phyloP scores from a whole-genome alignment of 2,329 filamentous ascomycete genomes.

The Sclerotiophoma versabilis region DNA sequence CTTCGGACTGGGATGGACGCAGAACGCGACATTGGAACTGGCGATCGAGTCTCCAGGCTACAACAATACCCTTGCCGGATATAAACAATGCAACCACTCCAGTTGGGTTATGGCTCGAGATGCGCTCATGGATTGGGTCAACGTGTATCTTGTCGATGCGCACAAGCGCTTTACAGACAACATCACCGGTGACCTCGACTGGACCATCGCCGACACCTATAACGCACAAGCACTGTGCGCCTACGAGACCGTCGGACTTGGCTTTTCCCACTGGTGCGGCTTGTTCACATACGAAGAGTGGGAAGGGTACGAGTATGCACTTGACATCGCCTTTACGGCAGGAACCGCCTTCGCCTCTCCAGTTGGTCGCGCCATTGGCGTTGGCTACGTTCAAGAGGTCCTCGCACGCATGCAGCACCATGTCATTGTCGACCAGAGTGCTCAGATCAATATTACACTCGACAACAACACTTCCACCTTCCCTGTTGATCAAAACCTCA shows the following conservation, averaged over 20 bases:
- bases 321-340: constrained; percentile 71
- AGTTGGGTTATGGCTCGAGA: constrained; percentile 56
- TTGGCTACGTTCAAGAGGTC: constrained; percentile 72
- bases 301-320: constrained; percentile 73
- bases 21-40: constrained; percentile 75
- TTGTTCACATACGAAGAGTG: constrained; percentile 80
- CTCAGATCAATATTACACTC: constrained; percentile 69
- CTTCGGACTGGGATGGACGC: constrained; percentile 76
- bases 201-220: constrained; percentile 51
- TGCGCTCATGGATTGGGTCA: constrained; percentile 66
- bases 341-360: constrained; percentile 69
- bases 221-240: constrained; percentile 77
- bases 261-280: constrained; percentile 76
- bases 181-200: constrained; percentile 50
- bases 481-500: constrained; percentile 74
- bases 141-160: constrained; percentile 70
- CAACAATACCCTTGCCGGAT: constrained; percentile 76
- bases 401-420: constrained; percentile 74
- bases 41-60: constrained; percentile 69
- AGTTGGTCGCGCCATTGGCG: constrained; percentile 73
- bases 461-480: constrained; percentile 73
- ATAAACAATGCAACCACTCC: constrained; percentile 70
- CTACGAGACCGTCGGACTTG: constrained; percentile 79
- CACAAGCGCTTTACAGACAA: constrained; percentile 65
- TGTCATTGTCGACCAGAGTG: constrained; percentile 52